Conservation (phyloP, 371 early-diverging fungal species). For the Gilbertella persicaria region DNA sequence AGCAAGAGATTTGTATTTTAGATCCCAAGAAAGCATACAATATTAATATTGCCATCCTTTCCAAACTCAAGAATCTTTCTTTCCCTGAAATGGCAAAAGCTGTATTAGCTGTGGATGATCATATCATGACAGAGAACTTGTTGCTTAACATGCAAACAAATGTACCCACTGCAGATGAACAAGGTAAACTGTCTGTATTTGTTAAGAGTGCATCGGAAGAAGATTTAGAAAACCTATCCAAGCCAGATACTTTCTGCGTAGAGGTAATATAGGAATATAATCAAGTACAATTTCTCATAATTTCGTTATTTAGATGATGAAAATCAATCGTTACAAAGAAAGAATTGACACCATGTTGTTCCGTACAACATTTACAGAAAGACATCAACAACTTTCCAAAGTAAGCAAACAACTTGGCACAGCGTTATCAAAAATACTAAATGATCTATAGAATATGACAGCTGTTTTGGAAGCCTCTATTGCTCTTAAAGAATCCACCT, state of each 20-base stretch:
- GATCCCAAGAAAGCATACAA: constrained; percentile 78
- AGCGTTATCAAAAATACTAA: no score
- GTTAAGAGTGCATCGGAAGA: constrained; percentile 65
- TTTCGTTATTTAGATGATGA: constrained; percentile 61
- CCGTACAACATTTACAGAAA: constrained; percentile 77
- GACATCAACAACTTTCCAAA: constrained; percentile 65
- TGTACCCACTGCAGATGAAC: constrained; percentile 77
- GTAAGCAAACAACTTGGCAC: constrained; percentile 47
- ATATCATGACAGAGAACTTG: constrained; percentile 64
- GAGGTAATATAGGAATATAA: constrained; percentile 64
- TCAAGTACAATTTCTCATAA: no score
- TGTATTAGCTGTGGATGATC: constrained; percentile 65
- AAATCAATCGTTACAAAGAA: constrained; percentile 80
- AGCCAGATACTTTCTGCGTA: constrained; percentile 82
- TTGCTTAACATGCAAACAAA: constrained; percentile 67
- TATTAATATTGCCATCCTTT: constrained; percentile 74
- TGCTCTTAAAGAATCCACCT: constrained; percentile 51
- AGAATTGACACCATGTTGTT: constrained; percentile 77
- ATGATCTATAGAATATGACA: constrained; percentile 43
- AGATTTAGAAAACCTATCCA: constrained; percentile 66
- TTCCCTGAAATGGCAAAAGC: constrained; percentile 60
- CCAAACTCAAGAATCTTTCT: constrained; percentile 64
- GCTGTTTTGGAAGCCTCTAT: constrained; percentile 56
- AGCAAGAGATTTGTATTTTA: constrained; percentile 65
- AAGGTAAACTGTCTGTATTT: constrained; percentile 71